Conservation (phyloP, 352 stramenopile genomes). For the Globisporangium iwayamae region DNA sequence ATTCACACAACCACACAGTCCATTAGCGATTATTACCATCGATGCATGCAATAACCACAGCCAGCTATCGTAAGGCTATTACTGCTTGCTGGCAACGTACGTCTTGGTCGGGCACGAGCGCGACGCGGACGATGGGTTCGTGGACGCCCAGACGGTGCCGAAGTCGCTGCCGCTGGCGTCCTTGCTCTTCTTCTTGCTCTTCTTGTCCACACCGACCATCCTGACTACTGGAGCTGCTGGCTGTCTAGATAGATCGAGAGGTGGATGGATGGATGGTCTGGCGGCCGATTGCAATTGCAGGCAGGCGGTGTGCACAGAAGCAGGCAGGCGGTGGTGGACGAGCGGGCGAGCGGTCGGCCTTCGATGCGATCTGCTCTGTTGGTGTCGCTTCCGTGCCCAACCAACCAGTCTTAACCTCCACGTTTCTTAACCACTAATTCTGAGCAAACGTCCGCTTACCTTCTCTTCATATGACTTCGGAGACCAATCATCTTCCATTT, state of each 20-base stretch:
- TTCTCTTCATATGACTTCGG: too few relatives aligned
- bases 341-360: neutral
- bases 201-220: slow-evolving; percentile 35
- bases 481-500: too few relatives aligned
- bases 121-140: slow-evolving; percentile 75
- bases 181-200: slow-evolving; percentile 48
- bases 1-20: neutral
- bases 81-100: slow-evolving; percentile 25
- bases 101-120: slow-evolving; percentile 68
- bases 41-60: neutral
- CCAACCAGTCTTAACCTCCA: slow-evolving; percentile 16
- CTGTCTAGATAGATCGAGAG: neutral
- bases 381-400: slow-evolving; percentile 12
- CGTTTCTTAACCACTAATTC: too few relatives aligned
- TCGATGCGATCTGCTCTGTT: slow-evolving; percentile 8
- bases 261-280: neutral
- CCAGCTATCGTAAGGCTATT: neutral
- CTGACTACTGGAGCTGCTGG: neutral
- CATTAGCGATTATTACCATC: neutral
- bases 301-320: neutral
- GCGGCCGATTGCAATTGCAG: neutral
- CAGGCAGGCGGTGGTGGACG: neutral
- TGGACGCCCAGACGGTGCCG: slow-evolving; percentile 71
- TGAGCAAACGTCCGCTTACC: too few relatives aligned
- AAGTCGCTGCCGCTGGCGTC: slow-evolving; percentile 29